Conservation (phyloP, 257 asterid species). For the Haberlea rhodopensis region DNA sequence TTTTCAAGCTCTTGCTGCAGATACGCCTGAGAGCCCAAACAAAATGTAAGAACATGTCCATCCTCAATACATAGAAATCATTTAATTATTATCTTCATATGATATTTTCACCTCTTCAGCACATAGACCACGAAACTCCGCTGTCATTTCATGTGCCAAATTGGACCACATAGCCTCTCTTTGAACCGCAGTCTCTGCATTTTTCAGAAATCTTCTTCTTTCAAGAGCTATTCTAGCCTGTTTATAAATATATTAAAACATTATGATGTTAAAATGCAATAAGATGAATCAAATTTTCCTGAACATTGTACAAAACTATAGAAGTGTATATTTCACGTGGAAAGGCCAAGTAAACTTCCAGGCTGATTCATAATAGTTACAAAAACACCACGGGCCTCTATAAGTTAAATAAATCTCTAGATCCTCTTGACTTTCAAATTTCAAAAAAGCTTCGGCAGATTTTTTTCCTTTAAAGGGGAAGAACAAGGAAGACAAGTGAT, state of each 20-base stretch:
- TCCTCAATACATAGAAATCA: conserved; percentile 16
- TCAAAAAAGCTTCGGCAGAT: neutral
- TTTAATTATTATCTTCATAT: conserved; percentile 11
- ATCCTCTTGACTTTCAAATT: neutral
- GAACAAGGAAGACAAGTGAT: too few relatives aligned
- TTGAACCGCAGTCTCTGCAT: conserved; percentile 95
- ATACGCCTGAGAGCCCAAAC: conserved; percentile 63
- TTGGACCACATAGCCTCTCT: conserved; percentile 96
- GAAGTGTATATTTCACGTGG: neutral
- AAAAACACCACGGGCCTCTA: conserved; percentile 10
- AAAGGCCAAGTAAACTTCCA: neutral
- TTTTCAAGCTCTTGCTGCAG: conserved; percentile 98
- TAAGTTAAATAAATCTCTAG: neutral
- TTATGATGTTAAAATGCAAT: conserved; percentile 11
- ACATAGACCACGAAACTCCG: conserved; percentile 95
- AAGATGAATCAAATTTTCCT: neutral
- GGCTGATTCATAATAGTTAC: conserved; percentile 1
- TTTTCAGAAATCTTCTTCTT: conserved; percentile 85
- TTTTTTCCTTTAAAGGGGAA: conserved; percentile 1
- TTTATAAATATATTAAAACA: conserved; percentile 21
- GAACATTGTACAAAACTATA: conserved; percentile 15
- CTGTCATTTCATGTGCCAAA: conserved; percentile 99
- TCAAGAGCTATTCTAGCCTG: conserved; percentile 99
- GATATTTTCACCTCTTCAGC: conserved; percentile 81
- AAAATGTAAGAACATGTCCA: conserved; percentile 16